Percentiles rank a stretch among this genome's conserved stretches.
phyloP scores from a whole-genome alignment of 2,329 filamentous ascomycete genomes.

The Penicillium sp. region DNA sequence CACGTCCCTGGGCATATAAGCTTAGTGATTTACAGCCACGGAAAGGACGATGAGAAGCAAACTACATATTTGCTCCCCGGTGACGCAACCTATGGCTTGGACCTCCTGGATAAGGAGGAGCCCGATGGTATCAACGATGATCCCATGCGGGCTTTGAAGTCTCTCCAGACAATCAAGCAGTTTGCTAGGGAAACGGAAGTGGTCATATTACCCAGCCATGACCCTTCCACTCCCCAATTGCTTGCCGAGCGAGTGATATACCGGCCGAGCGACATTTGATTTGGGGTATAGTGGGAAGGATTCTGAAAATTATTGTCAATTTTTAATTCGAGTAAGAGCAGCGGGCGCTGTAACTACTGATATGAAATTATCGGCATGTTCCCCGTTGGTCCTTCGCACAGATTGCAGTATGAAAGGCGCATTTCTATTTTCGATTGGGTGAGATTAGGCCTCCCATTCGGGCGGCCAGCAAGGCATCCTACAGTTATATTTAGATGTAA shows the following conservation, averaged over 20 bases:
- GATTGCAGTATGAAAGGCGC: too few relatives aligned
- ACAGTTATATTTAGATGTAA: too few relatives aligned
- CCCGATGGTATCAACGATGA: conserved; percentile 39
- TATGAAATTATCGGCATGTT: too few relatives aligned
- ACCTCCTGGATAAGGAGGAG: conserved; percentile 35
- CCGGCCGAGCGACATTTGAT: conserved; percentile 1
- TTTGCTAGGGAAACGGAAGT: conserved; percentile 29
- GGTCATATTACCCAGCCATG: conserved; percentile 20
- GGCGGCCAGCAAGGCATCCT: neutral
- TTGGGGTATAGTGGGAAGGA: neutral
- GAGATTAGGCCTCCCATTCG: neutral
- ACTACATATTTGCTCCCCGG: conserved; percentile 17
- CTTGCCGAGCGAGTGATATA: conserved; percentile 15
- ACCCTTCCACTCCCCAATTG: conserved; percentile 15
- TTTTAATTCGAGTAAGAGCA: too few relatives aligned
- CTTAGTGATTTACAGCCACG: conserved; percentile 30
- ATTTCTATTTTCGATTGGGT: neutral
- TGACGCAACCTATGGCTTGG: conserved; percentile 35
- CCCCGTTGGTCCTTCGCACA: too few relatives aligned
- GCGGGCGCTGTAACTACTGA: too few relatives aligned
- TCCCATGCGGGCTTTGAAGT: conserved; percentile 34
- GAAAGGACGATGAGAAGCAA: neutral
- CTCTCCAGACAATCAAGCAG: conserved; percentile 36
- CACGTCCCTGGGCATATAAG: conserved; percentile 41
- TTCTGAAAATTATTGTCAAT: too few relatives aligned